Percentiles rank a stretch among this genome's conserved stretches.
phyloP scores from a whole-genome alignment of 176 grass and related monocot genomes.

The Puccinellia tenuiflora region DNA sequence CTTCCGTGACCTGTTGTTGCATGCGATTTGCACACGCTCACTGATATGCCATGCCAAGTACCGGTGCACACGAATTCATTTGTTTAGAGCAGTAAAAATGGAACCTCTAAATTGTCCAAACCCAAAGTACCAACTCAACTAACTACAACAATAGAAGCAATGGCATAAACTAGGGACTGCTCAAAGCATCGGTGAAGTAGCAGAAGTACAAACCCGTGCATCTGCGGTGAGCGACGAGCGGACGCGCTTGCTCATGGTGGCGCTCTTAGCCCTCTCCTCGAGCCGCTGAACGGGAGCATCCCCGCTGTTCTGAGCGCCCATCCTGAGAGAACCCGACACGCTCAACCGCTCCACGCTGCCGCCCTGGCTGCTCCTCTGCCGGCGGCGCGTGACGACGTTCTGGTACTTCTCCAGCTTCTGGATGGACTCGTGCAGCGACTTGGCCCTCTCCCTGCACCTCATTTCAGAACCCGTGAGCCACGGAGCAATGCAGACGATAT shows the following conservation, averaged over 20 bases:
- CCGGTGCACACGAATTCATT: neutral
- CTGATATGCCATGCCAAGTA: neutral
- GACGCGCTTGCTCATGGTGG: conserved; percentile 54
- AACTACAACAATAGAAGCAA: neutral
- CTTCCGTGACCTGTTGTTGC: neutral
- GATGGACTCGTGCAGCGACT: conserved; percentile 47
- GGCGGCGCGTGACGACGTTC: conserved; percentile 39
- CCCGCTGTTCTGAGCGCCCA: conserved; percentile 34
- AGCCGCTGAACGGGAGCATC: conserved; percentile 39
- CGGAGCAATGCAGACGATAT: neutral
- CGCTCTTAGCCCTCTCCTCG: conserved; percentile 60
- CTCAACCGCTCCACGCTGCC: conserved; percentile 29
- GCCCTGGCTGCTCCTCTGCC: conserved; percentile 45
- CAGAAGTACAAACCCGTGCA: conserved; percentile 42
- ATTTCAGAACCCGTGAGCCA: neutral
- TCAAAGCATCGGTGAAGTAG: neutral
- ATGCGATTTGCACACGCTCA: neutral
- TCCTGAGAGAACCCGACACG: conserved; percentile 29
- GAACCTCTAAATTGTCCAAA: neutral
- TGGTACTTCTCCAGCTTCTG: conserved; percentile 59
- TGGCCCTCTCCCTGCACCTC: conserved; percentile 47
- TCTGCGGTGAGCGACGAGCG: conserved; percentile 66
- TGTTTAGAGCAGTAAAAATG: neutral
- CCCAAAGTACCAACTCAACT: neutral
- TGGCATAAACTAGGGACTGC: too few relatives aligned